Evolutionary conservation across 371 early-diverging fungal genomes (phyloP), one percentile per base, ranked within the genome.

Genomic region (Blakeslea trispora): DNA sequence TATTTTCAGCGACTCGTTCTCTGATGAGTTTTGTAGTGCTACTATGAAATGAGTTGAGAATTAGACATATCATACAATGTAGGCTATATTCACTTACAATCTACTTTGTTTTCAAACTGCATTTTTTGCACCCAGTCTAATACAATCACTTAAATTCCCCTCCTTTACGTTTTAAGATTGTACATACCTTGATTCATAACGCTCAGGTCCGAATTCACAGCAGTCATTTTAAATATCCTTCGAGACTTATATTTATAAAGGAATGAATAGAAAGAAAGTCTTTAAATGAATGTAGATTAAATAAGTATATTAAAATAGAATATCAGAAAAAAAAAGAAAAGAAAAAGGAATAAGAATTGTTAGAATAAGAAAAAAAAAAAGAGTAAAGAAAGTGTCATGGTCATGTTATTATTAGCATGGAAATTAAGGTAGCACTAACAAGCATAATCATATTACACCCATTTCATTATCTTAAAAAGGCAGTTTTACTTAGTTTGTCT

Each of bases 41-140:
- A 69, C 77, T 76, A 69, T 32, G 17, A 21, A 45, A 17, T 22
- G n/a, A n/a, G n/a, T n/a, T n/a, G n/a, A n/a, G n/a, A n/a, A n/a
- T n/a, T n/a, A n/a, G n/a, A n/a, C n/a, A n/a, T n/a, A n/a, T n/a
- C n/a, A n/a, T n/a, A n/a, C n/a, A n/a, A 43, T 55, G 31, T 42
- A 28, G 43, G 9, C 8, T 8, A 19, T 43, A 24, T 37, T 10
- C 22, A 39, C 59, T 61, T 68, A 74, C 74, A 45, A 51, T 74
- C 74, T 22, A 74, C 63, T 45, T 66, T 70, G 18, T 70, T 70
- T 24, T 69, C 68, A 48, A 70, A 66, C 31, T 70, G 74, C 39
- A 74, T 55, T 48, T 74, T 74, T 58, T 58, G 58, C 40, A 70
- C 68, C 74, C 74, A 74, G 50, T 74, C 74, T 74, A 50, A 10